Evolutionary conservation across 768 basidiomycete genomes (phyloP).

Genomic region (Auricularia sp.): DNA sequence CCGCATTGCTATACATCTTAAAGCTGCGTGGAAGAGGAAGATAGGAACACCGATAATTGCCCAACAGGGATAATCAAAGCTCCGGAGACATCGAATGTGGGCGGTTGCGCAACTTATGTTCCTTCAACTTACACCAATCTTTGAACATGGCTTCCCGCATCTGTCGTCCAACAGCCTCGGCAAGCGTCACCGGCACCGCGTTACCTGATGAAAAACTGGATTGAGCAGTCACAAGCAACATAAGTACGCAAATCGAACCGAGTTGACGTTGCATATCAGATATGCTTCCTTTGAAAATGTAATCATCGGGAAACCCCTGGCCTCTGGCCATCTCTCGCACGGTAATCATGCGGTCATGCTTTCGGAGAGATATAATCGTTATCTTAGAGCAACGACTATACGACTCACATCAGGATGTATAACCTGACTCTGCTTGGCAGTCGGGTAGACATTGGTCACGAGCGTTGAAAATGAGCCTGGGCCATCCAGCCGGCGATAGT

Average conservation of each 20-base stretch:
- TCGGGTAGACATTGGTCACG: slow-evolving; percentile 70
- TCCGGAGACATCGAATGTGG: too few species aligned
- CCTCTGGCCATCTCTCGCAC: slow-evolving; percentile 71
- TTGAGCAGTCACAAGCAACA: neutral
- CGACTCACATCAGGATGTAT: slow-evolving; percentile 52
- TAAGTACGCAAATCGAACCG: slow-evolving; percentile 30
- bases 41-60: too few species aligned
- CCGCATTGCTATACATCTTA: too few species aligned
- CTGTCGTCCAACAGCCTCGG: slow-evolving; percentile 54
- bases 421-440: slow-evolving; percentile 64
- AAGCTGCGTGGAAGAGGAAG: too few species aligned
- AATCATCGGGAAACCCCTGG: slow-evolving; percentile 74
- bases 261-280: slow-evolving; percentile 69
- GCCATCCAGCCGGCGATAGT: neutral
- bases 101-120: too few species aligned
- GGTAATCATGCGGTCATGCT: slow-evolving; percentile 48
- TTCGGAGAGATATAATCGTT: neutral
- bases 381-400: neutral
- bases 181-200: slow-evolving; percentile 53
- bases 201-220: neutral
- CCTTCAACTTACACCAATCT: slow-evolving; percentile 31
- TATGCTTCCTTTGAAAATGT: slow-evolving; percentile 42
- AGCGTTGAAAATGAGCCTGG: slow-evolving; percentile 33
- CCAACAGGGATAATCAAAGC: too few species aligned
- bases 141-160: slow-evolving; percentile 42